These are phyloP conservation scores for Aspergillus viridinutans DNA, from an alignment of 2,329 filamentous ascomycete genomes.

Conservation along the genomic window DNA sequence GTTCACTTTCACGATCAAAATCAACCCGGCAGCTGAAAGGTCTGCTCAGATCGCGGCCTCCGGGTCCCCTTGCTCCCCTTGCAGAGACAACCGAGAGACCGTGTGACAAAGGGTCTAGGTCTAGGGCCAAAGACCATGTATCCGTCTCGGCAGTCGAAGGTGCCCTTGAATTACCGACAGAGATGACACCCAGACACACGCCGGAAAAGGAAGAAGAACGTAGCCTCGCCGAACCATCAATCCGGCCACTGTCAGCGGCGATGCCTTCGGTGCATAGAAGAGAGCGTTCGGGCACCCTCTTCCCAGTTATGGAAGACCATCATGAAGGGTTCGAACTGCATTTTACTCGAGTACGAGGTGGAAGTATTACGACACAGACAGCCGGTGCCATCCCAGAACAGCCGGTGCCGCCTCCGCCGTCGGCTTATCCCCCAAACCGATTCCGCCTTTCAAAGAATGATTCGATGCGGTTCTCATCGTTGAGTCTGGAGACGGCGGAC, in stretches of 20 bases:
- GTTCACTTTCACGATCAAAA: slow-evolving; percentile 31
- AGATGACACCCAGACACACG: slow-evolving; percentile 34
- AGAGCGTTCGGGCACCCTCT: slow-evolving; percentile 18
- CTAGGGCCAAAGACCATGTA: slow-evolving; percentile 23
- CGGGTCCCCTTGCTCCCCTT: slow-evolving; percentile 31
- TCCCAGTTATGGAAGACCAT: slow-evolving; percentile 22
- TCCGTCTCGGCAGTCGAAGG: slow-evolving; percentile 34
- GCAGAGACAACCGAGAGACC: slow-evolving; percentile 24
- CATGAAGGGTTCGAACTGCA: slow-evolving; percentile 20
- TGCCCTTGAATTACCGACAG: slow-evolving; percentile 30
- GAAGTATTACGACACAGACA: slow-evolving; percentile 32
- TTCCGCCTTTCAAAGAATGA: slow-evolving; percentile 33
- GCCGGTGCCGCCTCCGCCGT: slow-evolving; percentile 34
- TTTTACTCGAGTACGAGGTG: slow-evolving; percentile 23
- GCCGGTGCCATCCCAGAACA: slow-evolving; percentile 32
- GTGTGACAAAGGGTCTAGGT: slow-evolving; percentile 11
- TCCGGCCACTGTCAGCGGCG: slow-evolving; percentile 24
- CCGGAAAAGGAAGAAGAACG: slow-evolving; percentile 29
- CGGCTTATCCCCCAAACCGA: slow-evolving; percentile 27
- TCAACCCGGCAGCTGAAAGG: slow-evolving; percentile 29
- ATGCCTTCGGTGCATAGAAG: slow-evolving; percentile 28
- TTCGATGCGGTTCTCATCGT: slow-evolving; percentile 32
- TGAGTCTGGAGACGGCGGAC: slow-evolving; percentile 36
- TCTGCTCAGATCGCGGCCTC: slow-evolving; percentile 22
- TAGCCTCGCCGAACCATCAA: slow-evolving; percentile 18